A percentile compares a stretch with the other conserved stretches of the same genome.
phyloP scores from a whole-genome alignment of 352 stramenopile species.

The Phytopythium litorale region DNA sequence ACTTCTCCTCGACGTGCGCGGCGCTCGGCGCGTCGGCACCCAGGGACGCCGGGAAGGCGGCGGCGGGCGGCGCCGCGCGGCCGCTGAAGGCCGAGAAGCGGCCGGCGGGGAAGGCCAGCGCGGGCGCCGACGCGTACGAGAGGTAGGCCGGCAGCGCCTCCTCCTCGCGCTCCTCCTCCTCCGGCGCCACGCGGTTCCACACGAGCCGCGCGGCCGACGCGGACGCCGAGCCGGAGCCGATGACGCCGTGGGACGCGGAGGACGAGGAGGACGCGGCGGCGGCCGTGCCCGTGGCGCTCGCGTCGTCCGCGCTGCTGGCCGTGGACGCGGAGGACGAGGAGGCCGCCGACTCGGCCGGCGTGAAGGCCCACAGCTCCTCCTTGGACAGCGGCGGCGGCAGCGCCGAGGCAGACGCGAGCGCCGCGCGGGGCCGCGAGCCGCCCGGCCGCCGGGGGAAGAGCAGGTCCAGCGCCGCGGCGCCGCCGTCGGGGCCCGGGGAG shows the following conservation, averaged over 20 bases:
- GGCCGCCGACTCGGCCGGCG: background rate
- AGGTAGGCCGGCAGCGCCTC: constrained; percentile 68
- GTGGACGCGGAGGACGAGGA: background rate
- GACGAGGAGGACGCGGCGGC: background rate
- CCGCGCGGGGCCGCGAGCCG: background rate
- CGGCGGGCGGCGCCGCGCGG: background rate
- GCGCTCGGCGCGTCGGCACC: background rate
- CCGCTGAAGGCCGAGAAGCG: background rate
- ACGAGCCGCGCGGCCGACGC: constrained; percentile 23
- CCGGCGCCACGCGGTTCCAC: constrained; percentile 51
- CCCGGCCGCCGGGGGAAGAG: constrained; percentile 4
- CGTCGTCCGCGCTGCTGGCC: too few relatives aligned
- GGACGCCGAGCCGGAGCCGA: constrained; percentile 17
- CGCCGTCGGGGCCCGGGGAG: background rate
- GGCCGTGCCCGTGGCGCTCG: background rate
- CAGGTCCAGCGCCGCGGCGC: constrained; percentile 4
- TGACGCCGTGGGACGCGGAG: constrained; percentile 22
- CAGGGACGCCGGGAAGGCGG: too few relatives aligned
- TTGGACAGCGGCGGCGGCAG: constrained; percentile 1
- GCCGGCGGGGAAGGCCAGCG: constrained; percentile 3
- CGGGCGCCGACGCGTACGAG: constrained; percentile 31
- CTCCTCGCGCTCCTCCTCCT: constrained; percentile 69
- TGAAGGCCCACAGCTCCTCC: constrained; percentile 7
- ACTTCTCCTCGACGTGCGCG: constrained; percentile 31
- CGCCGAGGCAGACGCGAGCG: background rate